These are phyloP conservation scores for Lactarius quietus DNA, from an alignment of 768 basidiomycete species.

Conservation along the genomic window DNA sequence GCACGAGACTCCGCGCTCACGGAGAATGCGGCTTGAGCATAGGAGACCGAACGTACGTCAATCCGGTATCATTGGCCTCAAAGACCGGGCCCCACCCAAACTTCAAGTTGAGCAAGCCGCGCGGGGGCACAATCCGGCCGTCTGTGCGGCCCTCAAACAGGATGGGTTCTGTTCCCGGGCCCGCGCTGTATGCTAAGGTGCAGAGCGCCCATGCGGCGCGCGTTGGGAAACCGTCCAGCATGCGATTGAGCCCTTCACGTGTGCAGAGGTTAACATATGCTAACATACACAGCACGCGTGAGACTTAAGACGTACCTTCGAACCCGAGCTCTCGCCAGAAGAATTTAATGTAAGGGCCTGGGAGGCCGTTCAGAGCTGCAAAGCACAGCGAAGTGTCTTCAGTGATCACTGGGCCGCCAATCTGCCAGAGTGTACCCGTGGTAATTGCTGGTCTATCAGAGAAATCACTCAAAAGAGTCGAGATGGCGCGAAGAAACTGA, in stretches of 20 bases:
- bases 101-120: constrained; percentile 69
- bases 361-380: constrained; percentile 83
- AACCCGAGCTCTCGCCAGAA: constrained; percentile 84
- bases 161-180: constrained; percentile 75
- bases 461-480: neutral
- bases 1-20: neutral
- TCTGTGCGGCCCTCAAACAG: constrained; percentile 86
- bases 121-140: constrained; percentile 81
- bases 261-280: too few species aligned
- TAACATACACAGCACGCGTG: too few species aligned
- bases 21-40: constrained; percentile 4
- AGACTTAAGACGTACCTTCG: constrained; percentile 62
- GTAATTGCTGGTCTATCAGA: neutral
- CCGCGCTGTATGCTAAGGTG: constrained; percentile 91
- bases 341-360: constrained; percentile 96
- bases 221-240: constrained; percentile 73
- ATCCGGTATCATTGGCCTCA: constrained; percentile 68
- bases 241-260: constrained; percentile 66
- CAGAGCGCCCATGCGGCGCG: constrained; percentile 87
- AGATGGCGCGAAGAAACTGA: neutral
- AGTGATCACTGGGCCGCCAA: constrained; percentile 61
- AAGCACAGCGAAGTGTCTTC: constrained; percentile 97
- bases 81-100: constrained; percentile 96
- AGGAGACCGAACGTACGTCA: constrained; percentile 53
- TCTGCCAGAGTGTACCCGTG: constrained; percentile 30